These are phyloP conservation scores for Colletotrichum sublineola DNA, from an alignment of 2,329 filamentous ascomycete species.

Conservation along the genomic window DNA sequence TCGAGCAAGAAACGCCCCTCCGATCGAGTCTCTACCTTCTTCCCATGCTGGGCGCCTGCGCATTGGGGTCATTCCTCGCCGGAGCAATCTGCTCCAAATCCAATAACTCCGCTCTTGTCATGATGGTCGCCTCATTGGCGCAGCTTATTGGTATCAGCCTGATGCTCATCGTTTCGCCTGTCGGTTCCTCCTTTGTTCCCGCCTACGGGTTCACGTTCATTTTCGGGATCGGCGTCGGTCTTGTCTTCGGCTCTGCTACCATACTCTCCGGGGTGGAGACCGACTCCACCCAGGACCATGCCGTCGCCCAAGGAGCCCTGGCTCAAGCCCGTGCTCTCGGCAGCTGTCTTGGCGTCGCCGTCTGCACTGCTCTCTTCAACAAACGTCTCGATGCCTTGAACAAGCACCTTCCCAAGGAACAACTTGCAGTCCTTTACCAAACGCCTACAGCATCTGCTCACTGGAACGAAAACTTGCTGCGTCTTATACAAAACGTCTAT, in stretches of 20 bases:
- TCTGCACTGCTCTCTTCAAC: slow-evolving; percentile 72
- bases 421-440: slow-evolving; percentile 59
- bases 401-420: slow-evolving; percentile 50
- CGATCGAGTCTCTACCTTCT: slow-evolving; percentile 69
- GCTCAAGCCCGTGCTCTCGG: slow-evolving; percentile 72
- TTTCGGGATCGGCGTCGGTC: slow-evolving; percentile 70
- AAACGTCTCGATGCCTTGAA: slow-evolving; percentile 56
- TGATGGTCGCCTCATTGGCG: slow-evolving; percentile 63
- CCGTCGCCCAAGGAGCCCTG: slow-evolving; percentile 70
- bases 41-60: slow-evolving; percentile 69
- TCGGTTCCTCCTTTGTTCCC: slow-evolving; percentile 51
- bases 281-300: slow-evolving; percentile 62
- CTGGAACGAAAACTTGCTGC: slow-evolving; percentile 51
- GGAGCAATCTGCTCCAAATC: slow-evolving; percentile 66
- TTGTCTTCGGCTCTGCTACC: slow-evolving; percentile 69
- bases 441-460: slow-evolving; percentile 57
- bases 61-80: slow-evolving; percentile 68
- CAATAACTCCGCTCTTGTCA: slow-evolving; percentile 66
- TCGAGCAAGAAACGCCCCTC: slow-evolving; percentile 66
- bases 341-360: slow-evolving; percentile 69
- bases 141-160: slow-evolving; percentile 67
- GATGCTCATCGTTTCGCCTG: slow-evolving; percentile 58
- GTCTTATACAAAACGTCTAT: slow-evolving; percentile 57
- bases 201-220: slow-evolving; percentile 69
- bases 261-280: slow-evolving; percentile 69